Base-by-base conservation (phyloP, 352 stramenopile genomes). In the Pythium myriotylum region DNA sequence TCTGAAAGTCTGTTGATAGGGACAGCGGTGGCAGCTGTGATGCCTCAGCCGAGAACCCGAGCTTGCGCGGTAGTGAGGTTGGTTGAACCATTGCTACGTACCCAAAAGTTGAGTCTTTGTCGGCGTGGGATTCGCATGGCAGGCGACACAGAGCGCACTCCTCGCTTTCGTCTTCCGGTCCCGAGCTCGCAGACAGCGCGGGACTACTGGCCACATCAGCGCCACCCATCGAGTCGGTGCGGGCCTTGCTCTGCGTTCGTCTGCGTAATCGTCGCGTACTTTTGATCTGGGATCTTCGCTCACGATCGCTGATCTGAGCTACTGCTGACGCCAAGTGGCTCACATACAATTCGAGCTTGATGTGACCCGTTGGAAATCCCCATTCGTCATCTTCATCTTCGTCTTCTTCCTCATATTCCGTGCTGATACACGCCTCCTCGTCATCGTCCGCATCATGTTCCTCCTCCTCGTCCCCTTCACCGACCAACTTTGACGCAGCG, bases 351-450 rank as follows among this genome's bases (percentile, higher is more conserved):
- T 73, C 62, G 35, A 91, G 58, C 42, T 89, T 67, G 29, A 92
- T 57, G 32, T 88, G 81, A 20, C 83, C 83, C 45, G 83, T 88
- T n/a, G 83, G 83, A 26, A 92, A 92, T 0, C 83, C 83, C 83
- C 83, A 92, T 39, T 92, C 83, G 41, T 92, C 83, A 52, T 85
- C 76, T 32, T 85, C 76, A 19, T 86, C 73, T 40, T 87, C 79
- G 42, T 87, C 77, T 35, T 84, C 77, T n/a, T 87, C 72, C 7
- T 87, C 72, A 12, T 81, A 68, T 4, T 77, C 68, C 17, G 40
- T 85, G 58, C 37, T 79, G 65, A n/a, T 41, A 24, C 48, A 64
- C 16, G 46, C 73, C 14, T 81, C 69, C 23, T 65, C 68, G 19
- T 70, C 64, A 26, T 77, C 67, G 35, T 77, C 68, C 33, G 56